Evolutionary conservation across 1,284 basidiomycete genomes (phyloP).

Genomic region (Coriolopsis trogii): DNA sequence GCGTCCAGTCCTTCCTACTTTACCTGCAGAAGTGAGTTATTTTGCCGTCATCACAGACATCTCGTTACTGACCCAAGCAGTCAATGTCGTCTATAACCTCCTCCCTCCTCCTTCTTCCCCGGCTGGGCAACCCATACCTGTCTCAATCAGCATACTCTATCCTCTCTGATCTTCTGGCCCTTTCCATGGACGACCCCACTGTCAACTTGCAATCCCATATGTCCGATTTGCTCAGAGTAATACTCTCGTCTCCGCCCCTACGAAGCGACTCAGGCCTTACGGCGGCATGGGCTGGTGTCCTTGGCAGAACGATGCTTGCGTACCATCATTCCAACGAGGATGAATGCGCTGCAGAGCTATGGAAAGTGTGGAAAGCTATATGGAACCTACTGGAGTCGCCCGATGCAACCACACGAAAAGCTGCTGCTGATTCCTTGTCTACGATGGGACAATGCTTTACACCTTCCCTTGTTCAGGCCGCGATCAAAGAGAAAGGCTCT

Average conservation of each 20-base stretch:
- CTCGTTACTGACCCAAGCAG: conserved; percentile 47
- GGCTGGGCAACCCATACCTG: conserved; percentile 83
- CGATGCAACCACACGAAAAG: conserved; percentile 57
- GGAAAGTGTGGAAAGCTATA: conserved; percentile 74
- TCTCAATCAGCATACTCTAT: conserved; percentile 83
- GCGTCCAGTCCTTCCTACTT: conserved; percentile 63
- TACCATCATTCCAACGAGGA: conserved; percentile 53
- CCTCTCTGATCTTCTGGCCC: conserved; percentile 73
- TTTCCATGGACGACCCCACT: conserved; percentile 51
- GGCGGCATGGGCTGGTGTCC: conserved; percentile 74
- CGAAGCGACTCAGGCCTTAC: conserved; percentile 63
- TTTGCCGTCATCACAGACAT: conserved; percentile 3
- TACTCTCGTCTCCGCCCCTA: conserved; percentile 75
- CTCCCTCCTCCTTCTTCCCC: conserved; percentile 77
- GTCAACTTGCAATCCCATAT: conserved; percentile 56
- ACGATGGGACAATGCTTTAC: conserved; percentile 73
- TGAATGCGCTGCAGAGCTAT: conserved; percentile 55
- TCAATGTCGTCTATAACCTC: conserved; percentile 70
- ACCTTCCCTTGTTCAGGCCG: conserved; percentile 56
- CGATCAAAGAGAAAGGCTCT: conserved; percentile 46
- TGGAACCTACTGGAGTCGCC: conserved; percentile 77
- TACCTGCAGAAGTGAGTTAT: conserved; percentile 64
- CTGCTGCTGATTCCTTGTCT: conserved; percentile 66
- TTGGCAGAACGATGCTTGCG: conserved; percentile 71
- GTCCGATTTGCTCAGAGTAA: conserved; percentile 70